A percentile compares a stretch with the other conserved stretches of the same genome.
phyloP scores from a whole-genome alignment of 306 rosid genomes.

The Cucumis cinereus region DNA sequence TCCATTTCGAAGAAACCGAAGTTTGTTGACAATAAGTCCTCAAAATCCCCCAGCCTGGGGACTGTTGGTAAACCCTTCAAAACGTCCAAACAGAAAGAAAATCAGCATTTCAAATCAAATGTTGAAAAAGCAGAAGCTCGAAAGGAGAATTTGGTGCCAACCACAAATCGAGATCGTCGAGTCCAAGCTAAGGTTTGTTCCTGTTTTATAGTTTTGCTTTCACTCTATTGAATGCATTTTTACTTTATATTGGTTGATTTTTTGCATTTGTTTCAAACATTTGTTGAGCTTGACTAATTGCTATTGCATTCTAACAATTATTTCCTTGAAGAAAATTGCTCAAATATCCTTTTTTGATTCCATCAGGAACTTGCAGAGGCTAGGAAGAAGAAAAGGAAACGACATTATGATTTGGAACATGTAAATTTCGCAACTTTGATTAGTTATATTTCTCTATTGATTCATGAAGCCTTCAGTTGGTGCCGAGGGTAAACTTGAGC shows the following conservation, averaged over 20 bases:
- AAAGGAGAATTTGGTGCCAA: constrained; percentile 23
- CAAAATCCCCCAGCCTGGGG: background rate
- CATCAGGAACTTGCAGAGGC: constrained; percentile 75
- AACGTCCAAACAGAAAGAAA: constrained; percentile 8
- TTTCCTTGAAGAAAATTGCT: background rate
- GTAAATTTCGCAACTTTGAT: constrained; percentile 20
- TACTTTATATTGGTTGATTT: background rate
- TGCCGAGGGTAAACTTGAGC: background rate
- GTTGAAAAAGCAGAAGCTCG: constrained; percentile 12
- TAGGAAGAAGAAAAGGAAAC: constrained; percentile 82
- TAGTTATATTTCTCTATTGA: background rate
- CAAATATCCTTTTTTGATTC: background rate
- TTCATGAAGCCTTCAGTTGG: background rate
- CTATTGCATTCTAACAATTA: background rate
- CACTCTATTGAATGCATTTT: no score
- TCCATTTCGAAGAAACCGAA: constrained; percentile 37
- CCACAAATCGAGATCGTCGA: constrained; percentile 58
- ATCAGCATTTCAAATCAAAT: background rate
- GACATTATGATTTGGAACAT: constrained; percentile 62
- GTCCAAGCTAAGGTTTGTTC: constrained; percentile 49
- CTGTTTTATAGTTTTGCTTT: background rate
- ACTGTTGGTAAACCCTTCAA: constrained; percentile 24
- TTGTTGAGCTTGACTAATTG: background rate
- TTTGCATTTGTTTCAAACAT: background rate
- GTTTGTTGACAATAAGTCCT: constrained; percentile 21